Percentiles rank a stretch among this genome's conserved stretches.
These are phyloP conservation scores for Cladosporium cucumerinum DNA, from an alignment of 2,329 filamentous ascomycete genomes.

Conservation along the genomic window DNA sequence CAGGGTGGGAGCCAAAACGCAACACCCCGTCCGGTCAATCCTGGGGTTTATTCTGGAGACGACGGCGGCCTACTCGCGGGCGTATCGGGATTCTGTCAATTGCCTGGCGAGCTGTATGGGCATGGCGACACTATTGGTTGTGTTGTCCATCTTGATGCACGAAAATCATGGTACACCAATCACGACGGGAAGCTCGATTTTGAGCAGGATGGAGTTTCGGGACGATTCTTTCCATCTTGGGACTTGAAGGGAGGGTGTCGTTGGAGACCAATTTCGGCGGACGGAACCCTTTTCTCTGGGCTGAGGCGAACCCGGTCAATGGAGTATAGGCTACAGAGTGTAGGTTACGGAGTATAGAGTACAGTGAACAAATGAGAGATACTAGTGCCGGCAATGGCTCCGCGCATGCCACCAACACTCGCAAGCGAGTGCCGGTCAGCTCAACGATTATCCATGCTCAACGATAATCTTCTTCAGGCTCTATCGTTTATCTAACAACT, in stretches of 20 bases:
- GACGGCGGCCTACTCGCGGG: neutral
- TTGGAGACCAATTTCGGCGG: neutral
- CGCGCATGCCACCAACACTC: too few species aligned
- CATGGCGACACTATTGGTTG: neutral
- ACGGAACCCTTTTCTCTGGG: neutral
- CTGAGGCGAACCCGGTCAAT: neutral
- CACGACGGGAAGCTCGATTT: neutral
- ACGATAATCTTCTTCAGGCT: too few species aligned
- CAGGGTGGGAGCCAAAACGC: slow-evolving; percentile 11
- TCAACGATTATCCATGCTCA: too few species aligned
- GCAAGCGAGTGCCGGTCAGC: too few species aligned
- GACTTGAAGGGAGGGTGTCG: neutral
- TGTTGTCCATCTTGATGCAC: neutral
- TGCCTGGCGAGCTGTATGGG: neutral
- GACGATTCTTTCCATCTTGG: neutral
- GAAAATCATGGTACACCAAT: neutral
- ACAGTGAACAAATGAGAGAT: neutral
- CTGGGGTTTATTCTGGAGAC: neutral
- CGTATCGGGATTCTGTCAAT: neutral
- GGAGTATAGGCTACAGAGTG: neutral
- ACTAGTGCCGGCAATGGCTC: too few species aligned
- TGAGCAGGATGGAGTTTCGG: neutral
- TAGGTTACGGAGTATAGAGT: neutral
- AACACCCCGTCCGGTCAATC: neutral
- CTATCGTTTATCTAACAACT: too few species aligned